A percentile compares a stretch with the other conserved stretches of the same genome.
These are phyloP conservation scores for Cytospora piceae DNA, from an alignment of 2,329 filamentous ascomycete species.

Conservation along the genomic window DNA sequence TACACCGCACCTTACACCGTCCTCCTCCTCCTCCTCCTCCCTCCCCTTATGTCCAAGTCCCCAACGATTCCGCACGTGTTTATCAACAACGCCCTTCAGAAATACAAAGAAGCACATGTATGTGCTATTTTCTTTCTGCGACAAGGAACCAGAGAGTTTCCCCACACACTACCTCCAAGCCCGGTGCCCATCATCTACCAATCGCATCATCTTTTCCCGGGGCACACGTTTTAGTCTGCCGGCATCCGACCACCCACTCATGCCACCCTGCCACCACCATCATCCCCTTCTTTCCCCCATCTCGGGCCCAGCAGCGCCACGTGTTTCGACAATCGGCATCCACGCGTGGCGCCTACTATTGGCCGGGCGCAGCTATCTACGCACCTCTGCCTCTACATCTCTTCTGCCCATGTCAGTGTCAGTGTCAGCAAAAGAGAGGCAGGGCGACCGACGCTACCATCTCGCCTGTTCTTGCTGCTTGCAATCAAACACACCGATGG, in stretches of 20 bases:
- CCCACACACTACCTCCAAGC: slow-evolving; percentile 1
- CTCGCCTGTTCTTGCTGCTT: neutral
- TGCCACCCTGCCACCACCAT: too few species aligned
- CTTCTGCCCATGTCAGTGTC: neutral
- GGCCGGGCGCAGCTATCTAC: neutral
- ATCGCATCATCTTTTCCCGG: neutral
- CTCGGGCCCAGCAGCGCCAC: slow-evolving; percentile 17
- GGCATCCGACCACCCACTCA: slow-evolving; percentile 9
- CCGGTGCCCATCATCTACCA: neutral
- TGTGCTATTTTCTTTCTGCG: neutral
- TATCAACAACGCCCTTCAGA: neutral
- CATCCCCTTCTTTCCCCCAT: neutral
- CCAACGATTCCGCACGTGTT: neutral
- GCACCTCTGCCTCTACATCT: too few species aligned
- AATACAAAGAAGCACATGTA: neutral
- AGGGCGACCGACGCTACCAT: neutral
- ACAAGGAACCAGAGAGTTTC: neutral
- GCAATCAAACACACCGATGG: neutral
- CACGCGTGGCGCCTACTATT: neutral
- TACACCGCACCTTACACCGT: neutral
- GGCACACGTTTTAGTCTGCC: slow-evolving; percentile 6
- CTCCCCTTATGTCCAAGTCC: neutral
- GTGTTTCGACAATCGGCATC: slow-evolving; percentile 25
- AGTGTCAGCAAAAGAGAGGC: neutral
- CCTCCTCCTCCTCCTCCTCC: neutral